phyloP scores from a whole-genome alignment of 1,139 yeast species.

The Geotrichum histeridarum region DNA sequence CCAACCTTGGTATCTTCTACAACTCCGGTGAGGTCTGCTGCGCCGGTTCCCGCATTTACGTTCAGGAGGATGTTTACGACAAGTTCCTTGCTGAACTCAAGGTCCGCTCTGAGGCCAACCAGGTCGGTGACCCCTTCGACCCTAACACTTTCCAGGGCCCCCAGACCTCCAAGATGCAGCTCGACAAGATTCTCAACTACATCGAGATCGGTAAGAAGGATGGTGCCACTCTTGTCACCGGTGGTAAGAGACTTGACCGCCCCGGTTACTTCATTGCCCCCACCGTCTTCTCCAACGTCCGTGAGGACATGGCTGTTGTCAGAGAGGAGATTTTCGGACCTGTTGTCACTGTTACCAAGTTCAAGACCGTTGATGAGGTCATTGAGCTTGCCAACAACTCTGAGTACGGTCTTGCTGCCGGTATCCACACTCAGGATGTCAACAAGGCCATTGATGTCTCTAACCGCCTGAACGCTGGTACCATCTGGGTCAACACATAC shows the following conservation, averaged over 20 bases:
- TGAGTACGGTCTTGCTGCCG: constrained; percentile 78
- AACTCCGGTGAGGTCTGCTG: constrained; percentile 88
- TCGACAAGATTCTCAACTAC: constrained; percentile 57
- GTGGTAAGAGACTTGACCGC: constrained; percentile 45
- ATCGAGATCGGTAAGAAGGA: constrained; percentile 59
- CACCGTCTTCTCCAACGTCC: constrained; percentile 70
- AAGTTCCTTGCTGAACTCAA: constrained; percentile 52
- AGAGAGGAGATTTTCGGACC: constrained; percentile 87
- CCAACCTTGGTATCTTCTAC: constrained; percentile 61
- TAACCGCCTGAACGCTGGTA: constrained; percentile 68
- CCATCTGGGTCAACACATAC: constrained; percentile 79
- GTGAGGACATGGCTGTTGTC: constrained; percentile 59
- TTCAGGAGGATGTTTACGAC: constrained; percentile 73
- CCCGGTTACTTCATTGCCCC: constrained; percentile 74
- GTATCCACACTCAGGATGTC: constrained; percentile 66
- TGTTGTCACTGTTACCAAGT: constrained; percentile 72
- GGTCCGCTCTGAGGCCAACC: constrained; percentile 42
- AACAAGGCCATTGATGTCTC: constrained; percentile 58
- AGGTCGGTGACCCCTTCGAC: constrained; percentile 43
- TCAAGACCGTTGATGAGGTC: constrained; percentile 67
- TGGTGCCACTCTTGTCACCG: constrained; percentile 61
- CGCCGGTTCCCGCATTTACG: constrained; percentile 77
- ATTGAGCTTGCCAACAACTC: constrained; percentile 66
- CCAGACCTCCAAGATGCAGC: constrained; percentile 61
- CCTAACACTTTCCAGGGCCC: constrained; percentile 61